Evolutionary conservation across 139 green algal genomes (phyloP).

Genomic region (Limnomonas spitsbergensis): DNA sequence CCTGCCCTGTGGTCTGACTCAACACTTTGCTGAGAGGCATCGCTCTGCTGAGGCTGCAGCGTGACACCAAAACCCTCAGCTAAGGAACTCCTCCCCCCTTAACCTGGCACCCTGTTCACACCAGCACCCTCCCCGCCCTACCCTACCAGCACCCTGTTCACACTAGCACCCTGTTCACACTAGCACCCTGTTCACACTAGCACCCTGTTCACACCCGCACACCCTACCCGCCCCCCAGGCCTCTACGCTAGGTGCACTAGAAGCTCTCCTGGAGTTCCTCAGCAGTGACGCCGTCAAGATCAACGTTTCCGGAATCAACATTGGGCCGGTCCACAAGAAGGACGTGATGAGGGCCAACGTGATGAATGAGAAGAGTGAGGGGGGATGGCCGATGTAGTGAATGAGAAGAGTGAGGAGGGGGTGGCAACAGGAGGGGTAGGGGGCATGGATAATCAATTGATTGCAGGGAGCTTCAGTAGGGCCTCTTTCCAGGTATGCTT

Average conservation of each 20-base stretch:
- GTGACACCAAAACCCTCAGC: no score
- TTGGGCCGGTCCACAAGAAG: slow-evolving; percentile 93
- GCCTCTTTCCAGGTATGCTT: no score
- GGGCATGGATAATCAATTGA: no score
- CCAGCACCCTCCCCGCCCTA: no score
- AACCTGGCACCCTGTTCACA: not conserved
- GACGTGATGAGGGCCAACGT: slow-evolving; percentile 95
- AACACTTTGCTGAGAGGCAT: no score
- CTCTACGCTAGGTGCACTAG: slow-evolving; percentile 94
- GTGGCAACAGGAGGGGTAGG: not conserved
- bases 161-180: no score
- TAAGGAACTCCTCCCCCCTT: no score
- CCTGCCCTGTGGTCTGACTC: not conserved
- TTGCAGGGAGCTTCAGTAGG: no score
- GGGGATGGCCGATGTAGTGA: slow-evolving; percentile 49
- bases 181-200: no score
- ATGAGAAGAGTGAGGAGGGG: slow-evolving; percentile 69
- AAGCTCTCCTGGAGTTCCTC: slow-evolving; percentile 96
- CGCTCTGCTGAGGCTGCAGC: no score
- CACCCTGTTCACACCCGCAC: no score
- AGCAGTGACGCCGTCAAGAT: slow-evolving; percentile 64
- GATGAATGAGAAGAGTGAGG: slow-evolving; percentile 87
- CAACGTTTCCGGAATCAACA: slow-evolving; percentile 77
- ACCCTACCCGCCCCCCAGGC: slow-evolving; percentile 67
- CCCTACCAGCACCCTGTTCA: no score